Evolutionary conservation across 192 early-diverging fungal species (phyloP).

Genomic region (Backusella parvicylindrica): DNA sequence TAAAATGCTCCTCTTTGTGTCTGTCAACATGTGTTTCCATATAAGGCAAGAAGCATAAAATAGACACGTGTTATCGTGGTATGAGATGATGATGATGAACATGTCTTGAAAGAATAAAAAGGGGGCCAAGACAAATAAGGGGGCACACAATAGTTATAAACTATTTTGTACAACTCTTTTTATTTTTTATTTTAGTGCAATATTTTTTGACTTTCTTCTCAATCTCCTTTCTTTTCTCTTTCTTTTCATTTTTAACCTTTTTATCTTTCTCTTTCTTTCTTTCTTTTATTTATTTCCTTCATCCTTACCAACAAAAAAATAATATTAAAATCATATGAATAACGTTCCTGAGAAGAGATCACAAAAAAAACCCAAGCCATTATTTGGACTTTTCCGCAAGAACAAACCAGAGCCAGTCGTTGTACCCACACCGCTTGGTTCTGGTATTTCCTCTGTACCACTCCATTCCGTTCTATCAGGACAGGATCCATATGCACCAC

Average conservation of each 20-base stretch:
- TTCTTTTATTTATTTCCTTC: not conserved
- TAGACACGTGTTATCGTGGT: not conserved
- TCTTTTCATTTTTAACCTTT: not conserved
- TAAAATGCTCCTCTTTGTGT: not conserved
- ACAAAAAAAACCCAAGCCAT: constrained; percentile 13
- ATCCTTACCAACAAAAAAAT: not conserved
- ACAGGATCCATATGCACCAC: not conserved
- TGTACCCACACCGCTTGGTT: not conserved
- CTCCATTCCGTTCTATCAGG: not conserved
- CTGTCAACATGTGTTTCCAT: not conserved
- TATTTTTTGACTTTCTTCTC: not conserved
- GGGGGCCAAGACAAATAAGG: not conserved
- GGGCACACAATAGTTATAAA: not conserved
- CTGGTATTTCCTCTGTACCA: constrained; percentile 8
- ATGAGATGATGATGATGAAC: not conserved
- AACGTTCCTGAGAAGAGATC: not conserved
- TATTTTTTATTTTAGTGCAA: not conserved
- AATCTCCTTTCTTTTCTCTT: not conserved
- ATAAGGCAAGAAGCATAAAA: not conserved
- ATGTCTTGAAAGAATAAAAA: not conserved
- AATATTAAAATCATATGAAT: not conserved
- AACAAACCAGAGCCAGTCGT: constrained; percentile 4
- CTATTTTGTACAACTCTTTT: not conserved
- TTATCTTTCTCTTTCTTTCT: not conserved
- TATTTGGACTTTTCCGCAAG: constrained; percentile 13